Conservation (phyloP, 1,284 basidiomycete species). For the Hypsizygus ulmarius region DNA sequence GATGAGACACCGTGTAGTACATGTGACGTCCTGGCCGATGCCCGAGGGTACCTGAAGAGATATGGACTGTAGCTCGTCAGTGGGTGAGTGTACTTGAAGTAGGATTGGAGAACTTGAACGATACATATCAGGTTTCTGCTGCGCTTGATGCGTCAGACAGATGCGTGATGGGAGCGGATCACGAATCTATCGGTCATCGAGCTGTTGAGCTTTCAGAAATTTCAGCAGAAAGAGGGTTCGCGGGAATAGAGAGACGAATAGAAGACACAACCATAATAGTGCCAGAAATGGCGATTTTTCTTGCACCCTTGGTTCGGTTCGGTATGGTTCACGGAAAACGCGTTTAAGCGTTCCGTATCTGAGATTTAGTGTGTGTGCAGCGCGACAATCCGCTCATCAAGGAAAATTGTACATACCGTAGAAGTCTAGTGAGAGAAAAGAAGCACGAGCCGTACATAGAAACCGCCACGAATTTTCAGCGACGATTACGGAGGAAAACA, state of each 20-base stretch:
- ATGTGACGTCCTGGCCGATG: no score
- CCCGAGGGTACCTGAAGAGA: no score
- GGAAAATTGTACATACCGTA: slow-evolving; percentile 1
- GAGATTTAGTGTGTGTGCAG: not conserved
- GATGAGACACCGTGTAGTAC: no score
- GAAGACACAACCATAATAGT: not conserved
- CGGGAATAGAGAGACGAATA: not conserved
- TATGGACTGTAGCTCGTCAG: no score
- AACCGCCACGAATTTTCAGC: not conserved
- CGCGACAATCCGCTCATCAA: not conserved
- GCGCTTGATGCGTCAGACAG: slow-evolving; percentile 2
- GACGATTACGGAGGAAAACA: slow-evolving; percentile 4
- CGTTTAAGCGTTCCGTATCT: not conserved
- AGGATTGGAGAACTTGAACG: no score
- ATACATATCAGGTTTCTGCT: not conserved
- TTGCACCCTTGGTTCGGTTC: not conserved
- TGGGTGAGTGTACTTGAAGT: no score
- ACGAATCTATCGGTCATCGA: slow-evolving; percentile 2
- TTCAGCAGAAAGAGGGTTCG: not conserved
- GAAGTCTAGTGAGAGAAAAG: not conserved
- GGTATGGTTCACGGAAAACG: not conserved
- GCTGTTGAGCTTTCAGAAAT: not conserved
- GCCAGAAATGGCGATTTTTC: not conserved
- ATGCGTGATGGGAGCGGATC: slow-evolving; percentile 13
- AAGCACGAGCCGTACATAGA: not conserved